Conservation (phyloP, 2,329 filamentous ascomycete species). For the Coniella vitis region DNA sequence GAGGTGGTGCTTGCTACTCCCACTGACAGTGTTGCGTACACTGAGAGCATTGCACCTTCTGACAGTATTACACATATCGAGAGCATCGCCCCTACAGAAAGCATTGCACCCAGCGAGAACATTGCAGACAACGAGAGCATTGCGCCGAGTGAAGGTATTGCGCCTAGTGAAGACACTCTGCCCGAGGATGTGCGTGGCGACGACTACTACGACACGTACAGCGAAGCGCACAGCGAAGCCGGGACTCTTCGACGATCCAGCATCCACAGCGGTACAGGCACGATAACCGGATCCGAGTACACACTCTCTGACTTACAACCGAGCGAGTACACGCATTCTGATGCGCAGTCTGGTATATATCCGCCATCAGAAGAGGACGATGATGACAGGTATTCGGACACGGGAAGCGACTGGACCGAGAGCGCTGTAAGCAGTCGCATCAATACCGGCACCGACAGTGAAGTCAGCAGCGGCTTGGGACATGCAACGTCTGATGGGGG, state of each 20-base stretch:
- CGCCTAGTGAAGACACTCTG: slow-evolving; percentile 9
- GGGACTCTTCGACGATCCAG: slow-evolving; percentile 43
- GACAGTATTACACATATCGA: background rate
- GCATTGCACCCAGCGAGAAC: background rate
- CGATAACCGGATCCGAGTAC: slow-evolving; percentile 10
- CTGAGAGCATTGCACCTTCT: no score
- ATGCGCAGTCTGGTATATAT: background rate
- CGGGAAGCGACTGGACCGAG: slow-evolving; percentile 43
- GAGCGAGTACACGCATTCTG: slow-evolving; percentile 11
- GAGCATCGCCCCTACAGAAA: background rate
- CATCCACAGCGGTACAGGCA: slow-evolving; percentile 10
- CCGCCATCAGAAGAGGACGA: slow-evolving; percentile 17
- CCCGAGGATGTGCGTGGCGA: slow-evolving; percentile 1
- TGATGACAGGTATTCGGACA: slow-evolving; percentile 26
- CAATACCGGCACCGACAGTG: slow-evolving; percentile 19
- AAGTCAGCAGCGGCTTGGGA: slow-evolving; percentile 5
- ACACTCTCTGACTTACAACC: slow-evolving; percentile 2
- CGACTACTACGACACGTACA: slow-evolving; percentile 3
- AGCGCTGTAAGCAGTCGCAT: slow-evolving; percentile 27
- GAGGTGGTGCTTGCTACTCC: slow-evolving; percentile 14
- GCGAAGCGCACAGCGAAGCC: slow-evolving; percentile 40
- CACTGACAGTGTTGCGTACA: background rate
- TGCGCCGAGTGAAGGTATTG: slow-evolving; percentile 7
- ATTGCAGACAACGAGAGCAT: no score
- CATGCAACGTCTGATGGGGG: slow-evolving; percentile 7